These are phyloP conservation scores for Neonectria faginata DNA, from an alignment of 2,329 filamentous ascomycete genomes.

Conservation along the genomic window DNA sequence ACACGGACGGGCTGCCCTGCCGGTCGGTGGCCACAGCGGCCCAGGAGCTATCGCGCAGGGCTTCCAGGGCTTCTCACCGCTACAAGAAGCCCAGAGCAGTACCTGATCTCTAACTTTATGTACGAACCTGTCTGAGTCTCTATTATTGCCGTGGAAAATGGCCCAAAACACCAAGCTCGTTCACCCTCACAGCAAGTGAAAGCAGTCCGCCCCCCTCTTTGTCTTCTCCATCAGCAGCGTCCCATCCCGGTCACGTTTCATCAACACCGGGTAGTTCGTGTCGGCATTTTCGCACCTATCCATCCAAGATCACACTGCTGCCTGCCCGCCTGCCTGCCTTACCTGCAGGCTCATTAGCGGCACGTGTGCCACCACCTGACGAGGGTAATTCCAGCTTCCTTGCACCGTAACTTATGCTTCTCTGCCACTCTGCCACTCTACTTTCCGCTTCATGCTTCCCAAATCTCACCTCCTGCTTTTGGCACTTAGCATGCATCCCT, in stretches of 20 bases:
- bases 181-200: background rate
- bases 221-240: background rate
- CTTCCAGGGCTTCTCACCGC: slow-evolving; percentile 26
- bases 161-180: no score
- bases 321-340: slow-evolving; percentile 15
- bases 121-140: background rate
- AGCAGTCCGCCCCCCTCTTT: background rate
- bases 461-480: no score
- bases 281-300: slow-evolving; percentile 26
- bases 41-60: background rate
- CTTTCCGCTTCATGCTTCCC: background rate
- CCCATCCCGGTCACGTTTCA: slow-evolving; percentile 24
- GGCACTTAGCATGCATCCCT: slow-evolving; percentile 5
- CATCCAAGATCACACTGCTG: slow-evolving; percentile 20
- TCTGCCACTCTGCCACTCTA: background rate
- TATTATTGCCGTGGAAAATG: no score
- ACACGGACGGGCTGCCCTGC: slow-evolving; percentile 8
- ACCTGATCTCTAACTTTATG: background rate
- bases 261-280: slow-evolving; percentile 20
- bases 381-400: slow-evolving; percentile 13
- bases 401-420: background rate
- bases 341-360: slow-evolving; percentile 26
- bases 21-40: background rate
- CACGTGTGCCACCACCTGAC: slow-evolving; percentile 30
- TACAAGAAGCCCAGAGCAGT: background rate